phyloP scores from a whole-genome alignment of 139 green algal genomes.

The Coelastrella sp. region DNA sequence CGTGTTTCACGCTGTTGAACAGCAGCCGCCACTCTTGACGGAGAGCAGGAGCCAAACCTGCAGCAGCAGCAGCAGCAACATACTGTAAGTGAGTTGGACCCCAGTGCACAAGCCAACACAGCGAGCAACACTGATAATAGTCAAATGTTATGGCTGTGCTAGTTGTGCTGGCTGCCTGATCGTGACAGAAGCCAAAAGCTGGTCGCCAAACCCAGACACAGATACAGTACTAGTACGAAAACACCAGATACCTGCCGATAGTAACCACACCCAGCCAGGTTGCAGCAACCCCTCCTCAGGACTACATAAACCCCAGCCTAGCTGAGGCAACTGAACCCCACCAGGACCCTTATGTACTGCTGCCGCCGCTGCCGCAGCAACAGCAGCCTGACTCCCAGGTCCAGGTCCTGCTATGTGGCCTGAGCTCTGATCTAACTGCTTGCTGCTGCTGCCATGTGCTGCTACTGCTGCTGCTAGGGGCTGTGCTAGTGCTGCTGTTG shows the following conservation, averaged over 20 bases:
- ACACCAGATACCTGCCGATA: conserved; percentile 21
- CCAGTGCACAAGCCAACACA: not conserved
- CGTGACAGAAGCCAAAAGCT: not conserved
- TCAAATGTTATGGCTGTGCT: too few species aligned
- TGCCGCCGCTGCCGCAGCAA: not conserved
- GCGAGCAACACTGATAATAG: not conserved
- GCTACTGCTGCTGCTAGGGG: conserved; percentile 22
- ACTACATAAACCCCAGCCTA: conserved; percentile 37
- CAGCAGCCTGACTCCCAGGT: not conserved
- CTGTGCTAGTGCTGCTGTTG: not conserved
- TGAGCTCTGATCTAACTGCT: not conserved
- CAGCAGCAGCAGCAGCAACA: not conserved
- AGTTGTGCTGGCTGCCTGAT: too few species aligned
- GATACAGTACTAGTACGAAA: too few species aligned
- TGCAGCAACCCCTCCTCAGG: conserved; percentile 36
- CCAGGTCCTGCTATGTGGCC: not conserved
- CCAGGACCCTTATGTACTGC: not conserved
- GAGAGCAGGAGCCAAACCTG: conserved; percentile 36
- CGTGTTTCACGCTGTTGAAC: conserved; percentile 62
- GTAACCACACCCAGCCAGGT: conserved; percentile 43
- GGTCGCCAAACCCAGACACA: too few species aligned
- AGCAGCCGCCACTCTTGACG: conserved; percentile 63
- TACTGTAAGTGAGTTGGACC: too few species aligned
- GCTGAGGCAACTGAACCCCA: not conserved
- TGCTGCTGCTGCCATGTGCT: not conserved